Percentiles rank a stretch among this genome's conserved stretches.
phyloP scores from a whole-genome alignment of 225 moss, liverwort and hornwort species.

The Pseudisothecium myosuroides region DNA sequence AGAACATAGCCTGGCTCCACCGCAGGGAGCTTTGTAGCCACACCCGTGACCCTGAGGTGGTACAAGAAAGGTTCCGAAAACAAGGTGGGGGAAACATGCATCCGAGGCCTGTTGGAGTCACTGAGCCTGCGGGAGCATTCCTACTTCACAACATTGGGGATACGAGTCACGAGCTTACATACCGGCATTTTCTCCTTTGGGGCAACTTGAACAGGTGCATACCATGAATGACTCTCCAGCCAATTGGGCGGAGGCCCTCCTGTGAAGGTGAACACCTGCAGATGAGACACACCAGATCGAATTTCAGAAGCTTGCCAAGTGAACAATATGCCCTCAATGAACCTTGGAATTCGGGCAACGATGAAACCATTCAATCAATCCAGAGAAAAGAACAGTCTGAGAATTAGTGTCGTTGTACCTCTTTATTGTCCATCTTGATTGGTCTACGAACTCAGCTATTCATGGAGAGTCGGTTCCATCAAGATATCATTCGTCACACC shows the following conservation, averaged over 20 bases:
- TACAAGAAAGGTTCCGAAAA: background rate
- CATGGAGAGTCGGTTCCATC: background rate
- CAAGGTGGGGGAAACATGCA: background rate
- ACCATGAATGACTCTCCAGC: conserved; percentile 39
- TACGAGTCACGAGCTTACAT: background rate
- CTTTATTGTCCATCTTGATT: conserved; percentile 16
- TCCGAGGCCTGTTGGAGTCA: background rate
- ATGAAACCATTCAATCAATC: background rate
- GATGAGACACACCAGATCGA: background rate
- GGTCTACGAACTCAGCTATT: background rate
- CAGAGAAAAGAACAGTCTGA: background rate
- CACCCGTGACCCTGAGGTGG: background rate
- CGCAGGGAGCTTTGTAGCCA: background rate
- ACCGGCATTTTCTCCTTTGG: conserved; percentile 48
- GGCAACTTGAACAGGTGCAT: conserved; percentile 26
- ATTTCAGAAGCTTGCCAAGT: background rate
- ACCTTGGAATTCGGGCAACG: background rate
- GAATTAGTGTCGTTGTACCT: background rate
- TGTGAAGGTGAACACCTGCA: conserved; percentile 35
- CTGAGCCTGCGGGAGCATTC: background rate
- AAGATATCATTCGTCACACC: background rate
- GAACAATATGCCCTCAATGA: background rate
- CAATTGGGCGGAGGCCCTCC: conserved; percentile 43
- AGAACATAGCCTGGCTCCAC: background rate
- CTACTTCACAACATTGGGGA: background rate